These are phyloP conservation scores for Lophiostoma macrostomum DNA, from an alignment of 495 filamentous ascomycete genomes.

Conservation along the genomic window DNA sequence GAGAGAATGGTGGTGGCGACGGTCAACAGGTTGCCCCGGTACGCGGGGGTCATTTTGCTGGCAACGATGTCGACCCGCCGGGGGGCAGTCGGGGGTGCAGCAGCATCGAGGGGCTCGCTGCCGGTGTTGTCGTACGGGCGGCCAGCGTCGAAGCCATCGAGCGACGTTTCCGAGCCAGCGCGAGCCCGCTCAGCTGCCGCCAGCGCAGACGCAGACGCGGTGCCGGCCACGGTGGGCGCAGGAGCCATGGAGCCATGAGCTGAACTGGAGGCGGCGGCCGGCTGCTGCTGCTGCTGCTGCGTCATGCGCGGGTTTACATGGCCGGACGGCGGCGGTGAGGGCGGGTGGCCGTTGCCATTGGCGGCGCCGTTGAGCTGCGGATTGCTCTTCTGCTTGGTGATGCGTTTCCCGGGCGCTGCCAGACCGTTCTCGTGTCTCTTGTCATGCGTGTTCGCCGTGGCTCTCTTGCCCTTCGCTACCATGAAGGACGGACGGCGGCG, in stretches of 20 bases:
- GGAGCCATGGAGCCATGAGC: constrained; percentile 16
- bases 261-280: constrained; percentile 12
- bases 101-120: background rate
- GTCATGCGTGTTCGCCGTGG: constrained; percentile 60
- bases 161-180: constrained; percentile 26
- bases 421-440: constrained; percentile 85
- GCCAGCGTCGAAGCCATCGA: constrained; percentile 30
- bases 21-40: constrained; percentile 59
- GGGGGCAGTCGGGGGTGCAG: constrained; percentile 1
- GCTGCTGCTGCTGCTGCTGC: too few relatives aligned
- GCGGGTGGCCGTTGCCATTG: constrained; percentile 51
- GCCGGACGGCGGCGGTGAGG: constrained; percentile 42
- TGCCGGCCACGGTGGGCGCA: constrained; percentile 12
- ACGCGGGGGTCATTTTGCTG: constrained; percentile 51
- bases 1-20: constrained; percentile 80
- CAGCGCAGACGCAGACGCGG: constrained; percentile 1
- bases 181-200: constrained; percentile 17
- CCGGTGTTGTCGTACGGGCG: constrained; percentile 19
- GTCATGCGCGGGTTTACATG: constrained; percentile 32
- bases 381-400: constrained; percentile 65
- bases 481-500: constrained; percentile 42
- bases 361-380: constrained; percentile 54
- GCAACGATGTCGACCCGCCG: constrained; percentile 19
- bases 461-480: constrained; percentile 57
- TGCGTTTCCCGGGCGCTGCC: constrained; percentile 78